Conservation (phyloP, 371 early-diverging fungal genomes). For the Dinochytrium kinnereticum region DNA sequence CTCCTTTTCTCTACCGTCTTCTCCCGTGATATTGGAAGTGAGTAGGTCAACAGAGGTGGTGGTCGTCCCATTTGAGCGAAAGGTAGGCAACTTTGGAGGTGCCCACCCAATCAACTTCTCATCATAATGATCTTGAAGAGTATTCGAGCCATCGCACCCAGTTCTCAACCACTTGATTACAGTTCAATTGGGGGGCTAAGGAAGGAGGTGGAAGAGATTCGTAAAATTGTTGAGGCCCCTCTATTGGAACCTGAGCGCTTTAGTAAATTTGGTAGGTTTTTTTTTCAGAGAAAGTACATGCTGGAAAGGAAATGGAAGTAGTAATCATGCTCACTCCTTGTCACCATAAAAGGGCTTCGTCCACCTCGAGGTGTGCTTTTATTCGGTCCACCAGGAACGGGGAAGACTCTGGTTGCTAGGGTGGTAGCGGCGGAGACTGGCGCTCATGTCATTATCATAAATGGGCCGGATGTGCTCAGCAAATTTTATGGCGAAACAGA, state of each 20-base stretch:
- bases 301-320: too few species aligned
- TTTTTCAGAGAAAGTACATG: too few species aligned
- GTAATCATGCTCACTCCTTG: background rate
- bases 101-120: too few species aligned
- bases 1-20: background rate
- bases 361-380: constrained; percentile 65
- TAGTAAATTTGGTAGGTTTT: constrained; percentile 56
- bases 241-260: constrained; percentile 78
- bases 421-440: constrained; percentile 86
- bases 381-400: constrained; percentile 98
- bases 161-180: constrained; percentile 12
- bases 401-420: constrained; percentile 94
- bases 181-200: constrained; percentile 70
- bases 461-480: constrained; percentile 95
- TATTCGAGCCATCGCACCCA: background rate
- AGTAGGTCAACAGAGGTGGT: background rate
- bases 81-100: background rate
- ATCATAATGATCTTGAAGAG: background rate
- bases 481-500: constrained; percentile 98
- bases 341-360: constrained; percentile 73
- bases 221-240: constrained; percentile 88
- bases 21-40: background rate
- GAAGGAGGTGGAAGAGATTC: constrained; percentile 70
- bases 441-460: constrained; percentile 83
- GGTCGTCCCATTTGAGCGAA: constrained; percentile 1